Base-by-base conservation (phyloP, 1,284 basidiomycete genomes). In the Leccinum variabile region DNA sequence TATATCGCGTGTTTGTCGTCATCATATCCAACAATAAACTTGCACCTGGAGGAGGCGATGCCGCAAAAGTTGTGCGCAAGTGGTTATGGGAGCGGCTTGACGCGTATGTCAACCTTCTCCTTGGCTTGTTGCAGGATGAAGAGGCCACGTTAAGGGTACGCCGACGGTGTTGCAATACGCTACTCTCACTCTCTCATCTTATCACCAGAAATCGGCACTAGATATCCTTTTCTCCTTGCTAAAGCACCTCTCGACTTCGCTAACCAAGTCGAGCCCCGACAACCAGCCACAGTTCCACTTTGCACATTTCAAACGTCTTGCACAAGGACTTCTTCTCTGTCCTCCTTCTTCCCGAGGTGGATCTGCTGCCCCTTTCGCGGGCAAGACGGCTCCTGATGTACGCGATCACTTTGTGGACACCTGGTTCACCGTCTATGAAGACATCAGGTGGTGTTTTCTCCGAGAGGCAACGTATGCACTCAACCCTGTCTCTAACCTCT, bases 371-470 rank as follows among this genome's bases (percentile, higher is more conserved):
- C 54, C 59, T 50, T 70, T 67, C 22, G 73, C 76, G 28, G 75
- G 78, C 3, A 71, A 76, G 50, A 75, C 88, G 30, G 81, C 87
- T 55, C 57, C 79, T 3, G 88, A 91, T 66, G 86, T 93, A 9
- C 77, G 84, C 25, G 80, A 87, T 58, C 75, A 82, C 30, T 92
- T 93, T 70, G 77, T 87, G 62, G 82, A 85, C 44, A 86, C 82
- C 10, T 94, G 88, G 87, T 82, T 94, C 64, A 87, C 87, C 66
- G 86, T 91, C 16, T 80, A 96, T 73, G 93, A 96, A 66, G 97
- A 98, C 73, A 81, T 98, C 30, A 87, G 96, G 62, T 97, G 92
- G 89, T 94, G 92, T 75, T 97, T 97, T 78, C 84, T 98, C 63
- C 86, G 91, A 44, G 95, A 97, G 70, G 81, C 91, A 32, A 85